Evolutionary conservation across 2,329 filamentous ascomycete genomes (phyloP).

Genomic region (Botryotinia convoluta): DNA sequence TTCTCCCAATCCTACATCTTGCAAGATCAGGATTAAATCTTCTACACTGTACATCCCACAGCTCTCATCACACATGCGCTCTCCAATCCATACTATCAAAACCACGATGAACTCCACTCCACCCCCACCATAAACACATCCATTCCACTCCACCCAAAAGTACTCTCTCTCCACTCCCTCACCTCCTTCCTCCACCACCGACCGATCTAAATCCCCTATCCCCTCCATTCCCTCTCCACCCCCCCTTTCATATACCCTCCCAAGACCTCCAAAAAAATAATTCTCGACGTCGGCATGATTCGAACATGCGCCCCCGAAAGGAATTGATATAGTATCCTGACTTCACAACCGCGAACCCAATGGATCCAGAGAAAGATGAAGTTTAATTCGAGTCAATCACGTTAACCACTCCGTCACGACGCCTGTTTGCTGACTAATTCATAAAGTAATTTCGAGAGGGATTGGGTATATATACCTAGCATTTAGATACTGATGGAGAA

Average conservation of each 20-base stretch:
- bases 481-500: not conserved
- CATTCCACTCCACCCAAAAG: not conserved
- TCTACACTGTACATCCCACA: too few species aligned
- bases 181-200: not conserved
- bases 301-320: conserved; percentile 7
- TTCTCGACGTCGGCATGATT: conserved; percentile 1
- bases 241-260: not conserved
- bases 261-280: not conserved
- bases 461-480: not conserved
- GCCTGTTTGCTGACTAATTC: not conserved
- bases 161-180: not conserved
- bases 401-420: conserved; percentile 11
- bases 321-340: not conserved
- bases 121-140: not conserved
- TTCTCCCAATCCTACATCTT: not conserved
- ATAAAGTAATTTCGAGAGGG: not conserved
- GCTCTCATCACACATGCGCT: not conserved
- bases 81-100: not conserved
- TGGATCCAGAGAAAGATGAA: not conserved
- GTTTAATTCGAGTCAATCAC: not conserved
- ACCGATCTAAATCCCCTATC: not conserved
- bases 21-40: too few species aligned
- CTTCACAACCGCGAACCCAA: rapidly evolving
- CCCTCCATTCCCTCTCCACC: too few species aligned
- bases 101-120: not conserved